Conservation (phyloP, 805 yeast species). For the Kazachstania viticola region DNA sequence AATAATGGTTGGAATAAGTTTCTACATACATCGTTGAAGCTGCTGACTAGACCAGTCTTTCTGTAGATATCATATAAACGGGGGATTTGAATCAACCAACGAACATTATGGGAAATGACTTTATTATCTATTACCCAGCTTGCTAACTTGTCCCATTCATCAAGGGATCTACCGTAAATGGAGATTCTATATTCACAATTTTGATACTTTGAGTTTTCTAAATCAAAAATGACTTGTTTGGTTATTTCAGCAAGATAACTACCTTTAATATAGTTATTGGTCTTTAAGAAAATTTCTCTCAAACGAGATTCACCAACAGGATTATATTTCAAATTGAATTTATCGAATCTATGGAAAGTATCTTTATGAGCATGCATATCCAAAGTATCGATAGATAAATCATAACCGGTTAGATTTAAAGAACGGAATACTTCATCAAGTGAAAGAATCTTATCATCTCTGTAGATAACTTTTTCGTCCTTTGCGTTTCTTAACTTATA, state of each 20-base stretch:
- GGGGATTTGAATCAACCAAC: conserved; percentile 96
- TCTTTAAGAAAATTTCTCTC: conserved; percentile 90
- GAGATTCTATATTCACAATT: conserved; percentile 96
- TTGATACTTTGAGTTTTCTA: conserved; percentile 91
- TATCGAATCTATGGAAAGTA: conserved; percentile 94
- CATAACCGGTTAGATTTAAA: conserved; percentile 84
- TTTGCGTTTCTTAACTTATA: conserved; percentile 82
- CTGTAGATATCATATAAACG: conserved; percentile 85
- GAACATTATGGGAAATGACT: conserved; percentile 80
- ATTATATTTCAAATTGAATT: conserved; percentile 91
- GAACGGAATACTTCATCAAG: conserved; percentile 86
- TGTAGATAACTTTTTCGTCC: conserved; percentile 79
- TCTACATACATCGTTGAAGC: conserved; percentile 63
- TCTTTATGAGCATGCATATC: conserved; percentile 99
- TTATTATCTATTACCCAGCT: conserved; percentile 92
- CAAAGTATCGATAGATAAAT: conserved; percentile 86
- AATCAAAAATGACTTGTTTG: conserved; percentile 83
- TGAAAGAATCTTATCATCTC: conserved; percentile 85
- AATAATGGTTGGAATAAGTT: conserved; percentile 82
- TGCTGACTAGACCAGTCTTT: conserved; percentile 53
- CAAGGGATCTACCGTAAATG: conserved; percentile 76
- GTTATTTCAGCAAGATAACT: conserved; percentile 87
- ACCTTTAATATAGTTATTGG: conserved; percentile 88
- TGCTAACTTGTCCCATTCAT: conserved; percentile 94
- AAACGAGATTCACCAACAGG: conserved; percentile 97